Base-by-base conservation (phyloP, 2,329 filamentous ascomycete genomes). In the Sphaerulina vaccinii region DNA sequence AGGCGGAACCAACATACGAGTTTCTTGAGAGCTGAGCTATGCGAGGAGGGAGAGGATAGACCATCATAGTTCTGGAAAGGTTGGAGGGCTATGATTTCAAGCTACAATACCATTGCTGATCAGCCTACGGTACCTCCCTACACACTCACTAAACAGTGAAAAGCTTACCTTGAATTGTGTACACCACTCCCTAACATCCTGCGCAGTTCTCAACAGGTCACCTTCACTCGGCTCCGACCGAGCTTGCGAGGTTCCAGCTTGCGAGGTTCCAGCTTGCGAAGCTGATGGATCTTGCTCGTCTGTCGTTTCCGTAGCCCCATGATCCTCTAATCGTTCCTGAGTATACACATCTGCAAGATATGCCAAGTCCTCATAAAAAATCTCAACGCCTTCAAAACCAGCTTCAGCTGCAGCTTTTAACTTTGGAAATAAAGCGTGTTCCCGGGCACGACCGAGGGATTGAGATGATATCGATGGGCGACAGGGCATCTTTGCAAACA, bases 61-160 rank as follows among this genome's bases (percentile, higher is more conserved):
- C 87, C 88, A 60, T 90, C 88, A 68, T 86, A 90, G 70, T 88
- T 81, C 72, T 81, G 79, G 65, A 92, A 90, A 0, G 88, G 88
- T 64, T 90, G 87, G 0, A 91, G 76, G 54, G 82, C 83, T 57
- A 88, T 75, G 57, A 88, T 79, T 9, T 72, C 62, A n/a, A 88
- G 74, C 32, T 48, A 24, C 11, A 27, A 1, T 5, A 0, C 27
- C 9, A 3, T 29, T 29, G 27, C 7, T 15, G 33, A 15, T 11
- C 36, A 39, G 36, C 21, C 9, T 2, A 21, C 10, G 10, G 9
- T 5, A 21, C 18, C 21, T 39, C 16, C 10, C 8, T 11, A 18
- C 19, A 5, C 21, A 7, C 18, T 22, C 21, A 9, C 5, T 21
- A 18, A 3, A 21, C 15, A 2, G 18, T 13, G 36, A 21, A 19